These are phyloP conservation scores for Alternaria novae-zelandiae DNA, from an alignment of 2,329 filamentous ascomycete genomes.

Conservation along the genomic window DNA sequence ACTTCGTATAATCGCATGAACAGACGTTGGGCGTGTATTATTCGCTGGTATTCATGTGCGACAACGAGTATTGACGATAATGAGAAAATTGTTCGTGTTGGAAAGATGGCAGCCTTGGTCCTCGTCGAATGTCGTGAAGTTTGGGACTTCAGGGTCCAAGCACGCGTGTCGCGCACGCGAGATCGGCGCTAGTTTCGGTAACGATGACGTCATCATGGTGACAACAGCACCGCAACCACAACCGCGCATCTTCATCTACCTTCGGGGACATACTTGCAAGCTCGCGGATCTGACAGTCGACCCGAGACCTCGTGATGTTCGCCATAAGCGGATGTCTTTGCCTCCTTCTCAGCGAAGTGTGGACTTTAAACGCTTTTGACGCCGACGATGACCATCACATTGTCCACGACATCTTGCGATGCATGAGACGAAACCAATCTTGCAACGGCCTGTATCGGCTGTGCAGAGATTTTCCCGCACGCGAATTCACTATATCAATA, in stretches of 20 bases:
- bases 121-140: neutral
- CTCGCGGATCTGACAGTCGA: neutral
- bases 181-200: neutral
- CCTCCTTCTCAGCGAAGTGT: neutral
- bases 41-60: neutral
- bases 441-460: neutral
- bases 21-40: neutral
- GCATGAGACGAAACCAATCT: neutral
- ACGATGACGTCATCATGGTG: neutral
- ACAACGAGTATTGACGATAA: neutral
- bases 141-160: neutral
- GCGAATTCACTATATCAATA: neutral
- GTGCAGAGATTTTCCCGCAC: neutral
- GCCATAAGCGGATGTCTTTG: neutral
- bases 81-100: too few species aligned
- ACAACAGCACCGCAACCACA: neutral
- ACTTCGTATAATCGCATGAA: too few species aligned
- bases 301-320: neutral
- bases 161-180: neutral
- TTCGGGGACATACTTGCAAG: neutral
- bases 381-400: neutral
- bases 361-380: neutral
- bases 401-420: neutral
- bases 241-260: neutral
- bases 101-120: too few species aligned